Evolutionary conservation across 2,329 filamentous ascomycete genomes (phyloP), one percentile per base, ranked within the genome.

Genomic region (Botrytis galanthina): DNA sequence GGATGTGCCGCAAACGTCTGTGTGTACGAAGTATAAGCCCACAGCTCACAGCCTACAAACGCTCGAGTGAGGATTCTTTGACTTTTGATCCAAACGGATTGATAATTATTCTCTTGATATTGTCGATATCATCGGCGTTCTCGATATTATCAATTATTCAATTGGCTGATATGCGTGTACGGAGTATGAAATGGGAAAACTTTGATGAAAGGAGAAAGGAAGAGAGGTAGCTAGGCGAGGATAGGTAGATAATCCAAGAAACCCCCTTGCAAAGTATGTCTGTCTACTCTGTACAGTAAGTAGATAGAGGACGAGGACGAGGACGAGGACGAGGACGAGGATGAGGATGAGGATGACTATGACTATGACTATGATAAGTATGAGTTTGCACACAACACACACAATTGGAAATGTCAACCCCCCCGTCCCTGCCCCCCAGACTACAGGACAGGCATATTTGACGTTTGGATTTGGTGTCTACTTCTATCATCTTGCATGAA

Each of bases 121-220:
- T n/a, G 48, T 54, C 48, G 26, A n/a, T 54, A 54, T 54, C 26
- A n/a, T 54, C 12, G 48, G 14, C 3, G 6, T 54, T 54, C 26
- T 54, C 48, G 48, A 54, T n/a, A n/a, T 54, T n/a, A 14, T 54
- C 26, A 26, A 54, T n/a, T 12, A 5, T 22, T 18, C 35, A 42
- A 57, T 68, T 68, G 48, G 48, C n/a, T 57, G 64, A 46, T 67
- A 26, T 68, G 64, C 26, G 46, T 54, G 37, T 68, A 68, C 51
- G 16, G 51, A 57, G 51, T 57, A 57, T 57, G 51, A 57, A 57
- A 29, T 54, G 18, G 32, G 46, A 35, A 54, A 68, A 32, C 48
- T 68, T 68, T 51, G 26, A 57, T 57, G 37, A 42, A 18, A 42
- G 66, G 46, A 39, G 64, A 44, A 42, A 16, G 37, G 32, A 63